Evolutionary conservation across 2,329 filamentous ascomycete genomes (phyloP).

Genomic region (Xylariales sp.): DNA sequence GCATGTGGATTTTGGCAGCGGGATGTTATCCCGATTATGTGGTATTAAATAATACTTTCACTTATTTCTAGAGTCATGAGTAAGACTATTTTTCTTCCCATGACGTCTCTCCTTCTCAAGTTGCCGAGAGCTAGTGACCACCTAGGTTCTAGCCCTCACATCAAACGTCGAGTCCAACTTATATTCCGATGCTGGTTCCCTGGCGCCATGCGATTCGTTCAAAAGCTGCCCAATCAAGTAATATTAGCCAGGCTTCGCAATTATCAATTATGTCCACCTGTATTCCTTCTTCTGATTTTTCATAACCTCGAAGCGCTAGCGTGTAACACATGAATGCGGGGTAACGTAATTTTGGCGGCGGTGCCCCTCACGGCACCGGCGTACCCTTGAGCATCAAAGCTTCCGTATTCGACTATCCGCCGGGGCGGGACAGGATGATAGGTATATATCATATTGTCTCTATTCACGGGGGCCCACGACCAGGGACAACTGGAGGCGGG

Average conservation of each 20-base stretch:
- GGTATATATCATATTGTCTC: not conserved
- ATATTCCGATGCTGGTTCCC: not conserved
- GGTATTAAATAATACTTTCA: too few species aligned
- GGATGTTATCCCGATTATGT: too few species aligned
- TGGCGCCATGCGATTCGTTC: not conserved
- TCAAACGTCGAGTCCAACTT: not conserved
- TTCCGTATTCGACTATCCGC: not conserved
- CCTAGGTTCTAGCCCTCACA: not conserved
- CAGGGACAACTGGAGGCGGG: slow-evolving; percentile 39
- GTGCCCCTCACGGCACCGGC: not conserved
- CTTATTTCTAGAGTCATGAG: too few species aligned
- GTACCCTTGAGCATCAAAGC: not conserved
- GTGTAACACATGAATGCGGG: not conserved
- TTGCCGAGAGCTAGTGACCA: not conserved
- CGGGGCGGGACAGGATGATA: not conserved
- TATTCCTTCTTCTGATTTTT: not conserved
- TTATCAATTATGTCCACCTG: not conserved
- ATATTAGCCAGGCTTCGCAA: not conserved
- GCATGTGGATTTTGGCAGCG: too few species aligned
- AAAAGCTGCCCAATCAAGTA: not conserved
- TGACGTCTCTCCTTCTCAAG: not conserved
- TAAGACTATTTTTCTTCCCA: too few species aligned
- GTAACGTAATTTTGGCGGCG: not conserved
- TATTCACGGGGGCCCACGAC: slow-evolving; percentile 30
- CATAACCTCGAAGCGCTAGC: not conserved